These are phyloP conservation scores for Leccinum rimulosum DNA, from an alignment of 768 basidiomycete species.

Conservation along the genomic window DNA sequence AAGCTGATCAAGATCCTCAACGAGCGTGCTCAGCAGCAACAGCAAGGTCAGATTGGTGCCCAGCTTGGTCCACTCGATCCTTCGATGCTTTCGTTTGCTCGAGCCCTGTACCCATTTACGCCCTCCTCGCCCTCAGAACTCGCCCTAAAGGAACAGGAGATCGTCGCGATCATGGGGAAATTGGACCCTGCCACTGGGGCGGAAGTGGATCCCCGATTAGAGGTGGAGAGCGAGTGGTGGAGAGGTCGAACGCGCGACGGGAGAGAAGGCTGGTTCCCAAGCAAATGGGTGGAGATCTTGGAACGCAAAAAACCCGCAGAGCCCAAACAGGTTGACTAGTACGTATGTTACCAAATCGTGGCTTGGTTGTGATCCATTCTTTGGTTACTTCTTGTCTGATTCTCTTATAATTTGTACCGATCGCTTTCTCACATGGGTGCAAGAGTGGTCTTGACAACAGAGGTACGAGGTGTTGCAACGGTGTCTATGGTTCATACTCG, in stretches of 20 bases:
- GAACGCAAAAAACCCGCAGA: constrained; percentile 42
- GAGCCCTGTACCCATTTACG: constrained; percentile 76
- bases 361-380: neutral
- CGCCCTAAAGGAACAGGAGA: constrained; percentile 80
- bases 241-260: constrained; percentile 90
- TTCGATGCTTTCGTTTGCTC: constrained; percentile 75
- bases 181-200: constrained; percentile 65
- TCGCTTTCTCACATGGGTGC: neutral
- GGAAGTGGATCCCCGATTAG: constrained; percentile 65
- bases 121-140: constrained; percentile 78
- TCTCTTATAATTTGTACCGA: neutral
- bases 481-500: neutral
- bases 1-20: constrained; percentile 79
- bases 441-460: neutral
- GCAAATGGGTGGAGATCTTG: constrained; percentile 79
- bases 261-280: constrained; percentile 92
- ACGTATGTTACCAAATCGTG: neutral
- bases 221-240: constrained; percentile 83
- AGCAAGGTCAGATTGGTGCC: constrained; percentile 36
- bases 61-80: constrained; percentile 67
- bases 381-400: neutral
- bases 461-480: neutral
- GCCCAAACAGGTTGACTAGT: constrained; percentile 41
- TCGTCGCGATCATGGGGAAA: constrained; percentile 88
- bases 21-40: constrained; percentile 53